phyloP scores from a whole-genome alignment of 352 stramenopile genomes.

The Halophytophthora polymorphica region DNA sequence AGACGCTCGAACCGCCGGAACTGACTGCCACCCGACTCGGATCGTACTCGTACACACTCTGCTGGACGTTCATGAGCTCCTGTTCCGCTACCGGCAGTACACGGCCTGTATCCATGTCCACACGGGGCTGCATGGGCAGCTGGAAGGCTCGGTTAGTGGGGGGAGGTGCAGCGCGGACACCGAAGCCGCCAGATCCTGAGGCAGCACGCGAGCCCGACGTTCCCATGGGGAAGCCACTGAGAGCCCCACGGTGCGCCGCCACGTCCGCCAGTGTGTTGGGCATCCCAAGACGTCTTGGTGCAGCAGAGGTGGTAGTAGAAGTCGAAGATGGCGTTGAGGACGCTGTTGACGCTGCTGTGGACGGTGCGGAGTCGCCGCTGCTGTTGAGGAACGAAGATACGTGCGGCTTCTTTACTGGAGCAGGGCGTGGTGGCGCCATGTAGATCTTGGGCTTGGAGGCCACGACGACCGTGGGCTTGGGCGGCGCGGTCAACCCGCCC shows the following conservation, averaged over 20 bases:
- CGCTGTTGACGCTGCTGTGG: not conserved
- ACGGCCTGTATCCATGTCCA: conserved; percentile 72
- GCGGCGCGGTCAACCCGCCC: conserved; percentile 1
- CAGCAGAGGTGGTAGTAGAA: not conserved
- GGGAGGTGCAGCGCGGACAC: not conserved
- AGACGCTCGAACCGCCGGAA: not conserved
- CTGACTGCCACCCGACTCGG: conserved; percentile 41
- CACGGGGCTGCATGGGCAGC: conserved; percentile 30
- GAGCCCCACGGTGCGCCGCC: conserved; percentile 47
- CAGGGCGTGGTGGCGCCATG: conserved; percentile 64
- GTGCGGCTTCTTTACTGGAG: conserved; percentile 30
- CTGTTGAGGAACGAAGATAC: not conserved
- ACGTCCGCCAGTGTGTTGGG: conserved; percentile 52
- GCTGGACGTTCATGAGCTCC: conserved; percentile 78
- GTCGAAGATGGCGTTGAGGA: not conserved
- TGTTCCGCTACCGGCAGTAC: conserved; percentile 67
- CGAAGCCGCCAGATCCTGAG: not conserved
- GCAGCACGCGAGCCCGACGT: conserved; percentile 50
- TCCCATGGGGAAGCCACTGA: conserved; percentile 63
- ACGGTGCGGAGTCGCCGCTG: not conserved
- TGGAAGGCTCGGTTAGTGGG: not conserved
- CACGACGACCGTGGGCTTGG: conserved; percentile 27
- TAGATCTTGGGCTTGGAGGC: conserved; percentile 57
- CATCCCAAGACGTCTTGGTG: conserved; percentile 14
- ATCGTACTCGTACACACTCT: conserved; percentile 85